These are phyloP conservation scores for Peniophora sp. DNA, from an alignment of 1,284 basidiomycete genomes.

Conservation along the genomic window DNA sequence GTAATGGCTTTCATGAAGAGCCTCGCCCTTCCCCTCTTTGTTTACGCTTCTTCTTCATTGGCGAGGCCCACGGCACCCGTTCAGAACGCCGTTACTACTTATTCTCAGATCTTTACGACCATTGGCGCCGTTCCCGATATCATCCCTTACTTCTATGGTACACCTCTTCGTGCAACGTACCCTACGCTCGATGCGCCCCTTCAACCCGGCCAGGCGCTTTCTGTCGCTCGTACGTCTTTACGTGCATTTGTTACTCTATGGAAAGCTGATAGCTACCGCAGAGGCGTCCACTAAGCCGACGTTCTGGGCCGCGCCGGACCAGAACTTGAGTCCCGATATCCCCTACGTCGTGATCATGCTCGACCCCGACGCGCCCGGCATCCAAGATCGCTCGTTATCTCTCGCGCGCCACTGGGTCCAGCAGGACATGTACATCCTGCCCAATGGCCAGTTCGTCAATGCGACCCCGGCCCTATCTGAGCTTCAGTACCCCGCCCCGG, in stretches of 20 bases:
- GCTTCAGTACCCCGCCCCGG: conserved; percentile 42
- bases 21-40: too few relatives aligned
- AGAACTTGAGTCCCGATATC: conserved; percentile 18
- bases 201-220: background rate
- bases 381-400: conserved; percentile 32
- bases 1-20: too few relatives aligned
- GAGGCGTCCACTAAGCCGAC: conserved; percentile 34
- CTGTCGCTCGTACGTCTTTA: background rate
- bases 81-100: too few relatives aligned
- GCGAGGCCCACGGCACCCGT: too few relatives aligned
- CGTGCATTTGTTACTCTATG: background rate
- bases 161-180: background rate
- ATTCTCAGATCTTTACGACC: background rate
- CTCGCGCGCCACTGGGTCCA: conserved; percentile 47
- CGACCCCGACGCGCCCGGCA: conserved; percentile 46
- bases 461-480: conserved; percentile 36
- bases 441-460: conserved; percentile 24
- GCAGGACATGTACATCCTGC: conserved; percentile 28
- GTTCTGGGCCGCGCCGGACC: conserved; percentile 23
- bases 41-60: too few relatives aligned
- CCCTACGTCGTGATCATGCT: conserved; percentile 39
- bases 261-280: conserved; percentile 12
- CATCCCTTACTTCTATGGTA: background rate
- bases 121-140: background rate
- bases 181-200: background rate